Percentiles rank a stretch among this genome's conserved stretches.
These are phyloP conservation scores for Funneliformis mosseae DNA, from an alignment of 192 early-diverging fungal genomes.

Conservation along the genomic window DNA sequence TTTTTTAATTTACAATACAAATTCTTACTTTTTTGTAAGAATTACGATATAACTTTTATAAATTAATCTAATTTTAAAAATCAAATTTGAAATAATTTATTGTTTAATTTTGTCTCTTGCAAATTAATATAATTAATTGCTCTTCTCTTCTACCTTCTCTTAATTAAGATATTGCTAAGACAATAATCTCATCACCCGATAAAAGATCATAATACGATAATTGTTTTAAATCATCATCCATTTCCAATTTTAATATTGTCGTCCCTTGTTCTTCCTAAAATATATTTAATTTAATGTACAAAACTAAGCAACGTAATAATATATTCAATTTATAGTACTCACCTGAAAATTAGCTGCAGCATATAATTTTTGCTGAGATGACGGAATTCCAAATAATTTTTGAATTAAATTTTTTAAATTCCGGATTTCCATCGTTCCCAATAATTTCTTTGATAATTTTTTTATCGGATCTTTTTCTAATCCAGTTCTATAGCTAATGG, in stretches of 20 bases:
- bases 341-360: conserved; percentile 34
- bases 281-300: not conserved
- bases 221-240: conserved; percentile 53
- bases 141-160: too few relatives aligned
- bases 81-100: too few relatives aligned
- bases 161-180: conserved; percentile 34
- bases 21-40: too few relatives aligned
- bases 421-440: conserved; percentile 53
- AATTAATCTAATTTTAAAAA: too few relatives aligned
- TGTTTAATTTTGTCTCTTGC: too few relatives aligned
- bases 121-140: too few relatives aligned
- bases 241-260: conserved; percentile 20
- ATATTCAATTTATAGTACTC: not conserved
- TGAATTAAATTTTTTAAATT: conserved; percentile 54
- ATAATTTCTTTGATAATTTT: conserved; percentile 33
- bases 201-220: conserved; percentile 52
- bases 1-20: too few relatives aligned
- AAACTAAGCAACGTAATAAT: not conserved
- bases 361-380: conserved; percentile 44
- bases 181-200: conserved; percentile 48
- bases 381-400: conserved; percentile 49
- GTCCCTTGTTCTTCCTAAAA: not conserved
- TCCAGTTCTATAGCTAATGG: conserved; percentile 18
- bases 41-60: too few relatives aligned
- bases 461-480: conserved; percentile 30